Percentiles rank a stretch among this genome's conserved stretches.
These are phyloP conservation scores for Trichophaea hybrida DNA, from an alignment of 2,329 filamentous ascomycete species.

Conservation along the genomic window DNA sequence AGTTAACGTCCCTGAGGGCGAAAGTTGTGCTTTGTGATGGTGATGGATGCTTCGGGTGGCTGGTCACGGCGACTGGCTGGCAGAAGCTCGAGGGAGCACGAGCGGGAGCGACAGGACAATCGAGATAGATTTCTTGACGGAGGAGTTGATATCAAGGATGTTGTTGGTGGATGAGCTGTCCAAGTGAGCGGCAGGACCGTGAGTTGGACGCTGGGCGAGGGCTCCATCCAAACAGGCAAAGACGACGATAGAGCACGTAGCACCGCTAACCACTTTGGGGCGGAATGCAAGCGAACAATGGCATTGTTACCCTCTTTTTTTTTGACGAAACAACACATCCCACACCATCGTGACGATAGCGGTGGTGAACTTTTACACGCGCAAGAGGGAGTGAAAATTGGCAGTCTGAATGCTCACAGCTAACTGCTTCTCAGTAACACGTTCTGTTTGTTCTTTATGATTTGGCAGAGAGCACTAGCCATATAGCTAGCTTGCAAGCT, in stretches of 20 bases:
- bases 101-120: neutral
- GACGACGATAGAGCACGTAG: neutral
- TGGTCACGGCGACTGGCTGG: neutral
- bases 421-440: no score
- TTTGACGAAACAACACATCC: no score
- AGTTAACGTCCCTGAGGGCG: neutral
- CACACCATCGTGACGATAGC: no score
- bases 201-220: neutral
- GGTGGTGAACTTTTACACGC: no score
- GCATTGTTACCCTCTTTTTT: neutral
- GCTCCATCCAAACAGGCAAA: neutral
- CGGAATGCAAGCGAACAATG: neutral
- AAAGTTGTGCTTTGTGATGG: neutral
- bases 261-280: neutral
- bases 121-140: neutral
- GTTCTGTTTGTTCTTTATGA: no score
- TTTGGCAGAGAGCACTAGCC: no score
- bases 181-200: neutral
- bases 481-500: no score
- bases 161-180: neutral
- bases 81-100: neutral
- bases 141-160: neutral
- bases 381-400: no score
- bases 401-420: no score
- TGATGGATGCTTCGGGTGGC: neutral